Conservation (phyloP, 495 filamentous ascomycete genomes). For the Pyronema domesticum region DNA sequence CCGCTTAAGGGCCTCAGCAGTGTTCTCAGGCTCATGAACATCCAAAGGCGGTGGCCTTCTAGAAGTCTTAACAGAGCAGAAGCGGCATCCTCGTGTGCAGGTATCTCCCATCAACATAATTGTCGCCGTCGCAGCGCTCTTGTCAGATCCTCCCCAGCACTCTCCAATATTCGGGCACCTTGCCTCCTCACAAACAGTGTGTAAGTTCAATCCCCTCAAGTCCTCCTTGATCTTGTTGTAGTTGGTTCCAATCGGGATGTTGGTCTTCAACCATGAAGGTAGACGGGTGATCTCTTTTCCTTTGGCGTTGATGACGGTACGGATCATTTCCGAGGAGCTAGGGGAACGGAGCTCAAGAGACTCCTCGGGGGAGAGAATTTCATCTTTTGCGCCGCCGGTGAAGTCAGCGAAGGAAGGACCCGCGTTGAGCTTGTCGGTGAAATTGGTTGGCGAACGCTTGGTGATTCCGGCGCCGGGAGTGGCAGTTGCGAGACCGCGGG, state of each 20-base stretch:
- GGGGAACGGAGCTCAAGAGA: slow-evolving; percentile 30
- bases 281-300: slow-evolving; percentile 77
- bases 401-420: slow-evolving; percentile 81
- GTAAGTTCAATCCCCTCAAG: slow-evolving; percentile 69
- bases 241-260: slow-evolving; percentile 62
- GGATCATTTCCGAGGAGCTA: slow-evolving; percentile 40
- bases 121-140: slow-evolving; percentile 80
- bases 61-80: slow-evolving; percentile 88
- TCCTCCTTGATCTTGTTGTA: slow-evolving; percentile 90
- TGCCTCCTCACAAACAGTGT: slow-evolving; percentile 96
- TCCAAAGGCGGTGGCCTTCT: slow-evolving; percentile 66
- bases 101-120: slow-evolving; percentile 99
- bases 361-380: slow-evolving; percentile 33
- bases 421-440: slow-evolving; percentile 61
- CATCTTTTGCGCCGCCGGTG: slow-evolving; percentile 30
- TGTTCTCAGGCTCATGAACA: slow-evolving; percentile 91
- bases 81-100: slow-evolving; percentile 89
- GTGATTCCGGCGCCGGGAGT: background rate
- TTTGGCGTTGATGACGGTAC: slow-evolving; percentile 66
- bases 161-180: slow-evolving; percentile 93
- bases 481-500: slow-evolving; percentile 1
- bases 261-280: slow-evolving; percentile 89
- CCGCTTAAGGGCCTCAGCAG: slow-evolving; percentile 73
- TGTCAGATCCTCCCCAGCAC: slow-evolving; percentile 86
- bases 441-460: slow-evolving; percentile 40